Evolutionary conservation across 192 early-diverging fungal species (phyloP), one percentile per base, ranked within the genome.

Genomic region (Phycomyces blakesleeanus): DNA sequence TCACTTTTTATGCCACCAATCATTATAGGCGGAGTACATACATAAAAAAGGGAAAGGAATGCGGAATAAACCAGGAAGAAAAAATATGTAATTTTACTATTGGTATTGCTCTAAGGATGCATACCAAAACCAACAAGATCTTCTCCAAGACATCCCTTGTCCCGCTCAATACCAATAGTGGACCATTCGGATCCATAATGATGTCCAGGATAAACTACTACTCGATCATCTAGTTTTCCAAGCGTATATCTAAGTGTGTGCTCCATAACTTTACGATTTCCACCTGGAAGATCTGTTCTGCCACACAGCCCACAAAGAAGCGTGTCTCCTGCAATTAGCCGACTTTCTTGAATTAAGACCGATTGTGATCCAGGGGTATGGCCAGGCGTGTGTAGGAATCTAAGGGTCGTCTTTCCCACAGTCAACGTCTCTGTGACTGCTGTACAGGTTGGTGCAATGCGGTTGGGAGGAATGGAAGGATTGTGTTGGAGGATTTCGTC

Each of bases 341-440:
- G 73, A 42, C 72, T 77, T 2, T 74, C 77, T 76, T 92, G 93
- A 7, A 96, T 80, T 47, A 95, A 47, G 18, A 97, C 59, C 59
- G 89, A 90, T 72, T 94, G 91, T 59, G 87, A 90, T 9, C 95
- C 95, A 3, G 86, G 83, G 24, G 95, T 91, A 68, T 97, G 95
- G 15, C 95, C 95, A 1, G 95, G 95, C n/a, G 91, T 94, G 68
- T 97, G 95, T 37, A 93, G 68, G 69, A 95, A 93, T 58, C 76
- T 63, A 20, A 96, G 66, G 0, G 81, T 83, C 14, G 68, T 75
- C 27, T 47, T 42, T 34, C 85, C 86, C 0, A 87, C 37, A 12
- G 41, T 41, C 16, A 71, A n/a, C 0, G 50, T 44, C 2, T 52
- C 29, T 15, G 72, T 71, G 16, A 70, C 44, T 14, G 57, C 53